phyloP scores from a whole-genome alignment of 2,329 filamentous ascomycete species.

The Orbilia brochopaga region DNA sequence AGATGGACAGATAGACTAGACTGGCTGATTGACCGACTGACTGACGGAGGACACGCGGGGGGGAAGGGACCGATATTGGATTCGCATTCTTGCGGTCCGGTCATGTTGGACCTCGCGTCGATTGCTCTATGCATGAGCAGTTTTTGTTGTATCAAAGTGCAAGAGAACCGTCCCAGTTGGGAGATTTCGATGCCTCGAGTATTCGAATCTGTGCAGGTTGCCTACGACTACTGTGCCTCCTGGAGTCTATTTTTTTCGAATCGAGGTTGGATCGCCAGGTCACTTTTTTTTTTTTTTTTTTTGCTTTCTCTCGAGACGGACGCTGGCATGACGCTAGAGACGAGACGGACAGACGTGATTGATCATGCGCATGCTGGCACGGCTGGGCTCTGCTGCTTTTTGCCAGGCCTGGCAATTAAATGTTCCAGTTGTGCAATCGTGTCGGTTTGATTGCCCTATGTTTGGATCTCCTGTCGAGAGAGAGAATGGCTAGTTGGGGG shows the following conservation, averaged over 20 bases:
- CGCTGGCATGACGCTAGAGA: neutral
- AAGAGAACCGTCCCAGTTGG: neutral
- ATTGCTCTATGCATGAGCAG: slow-evolving; percentile 5
- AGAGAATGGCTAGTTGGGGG: no score
- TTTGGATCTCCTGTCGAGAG: no score
- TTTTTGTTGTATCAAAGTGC: neutral
- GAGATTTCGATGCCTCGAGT: neutral
- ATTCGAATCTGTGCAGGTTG: neutral
- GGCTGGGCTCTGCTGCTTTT: no score
- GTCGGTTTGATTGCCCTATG: no score
- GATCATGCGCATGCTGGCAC: no score
- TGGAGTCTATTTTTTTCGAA: neutral
- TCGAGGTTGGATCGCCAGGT: neutral
- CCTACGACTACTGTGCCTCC: neutral
- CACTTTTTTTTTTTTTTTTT: neutral
- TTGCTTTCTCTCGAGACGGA: slow-evolving; percentile 3
- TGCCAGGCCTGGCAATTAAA: no score
- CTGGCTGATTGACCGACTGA: neutral
- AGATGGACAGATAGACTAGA: neutral
- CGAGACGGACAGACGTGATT: no score
- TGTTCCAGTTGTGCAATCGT: no score
- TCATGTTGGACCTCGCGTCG: neutral
- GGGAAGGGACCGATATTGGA: no score
- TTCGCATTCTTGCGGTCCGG: no score
- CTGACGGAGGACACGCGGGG: no score